These are phyloP conservation scores for Orychophragmus violaceus DNA, from an alignment of 345 rosid species.

Conservation along the genomic window DNA sequence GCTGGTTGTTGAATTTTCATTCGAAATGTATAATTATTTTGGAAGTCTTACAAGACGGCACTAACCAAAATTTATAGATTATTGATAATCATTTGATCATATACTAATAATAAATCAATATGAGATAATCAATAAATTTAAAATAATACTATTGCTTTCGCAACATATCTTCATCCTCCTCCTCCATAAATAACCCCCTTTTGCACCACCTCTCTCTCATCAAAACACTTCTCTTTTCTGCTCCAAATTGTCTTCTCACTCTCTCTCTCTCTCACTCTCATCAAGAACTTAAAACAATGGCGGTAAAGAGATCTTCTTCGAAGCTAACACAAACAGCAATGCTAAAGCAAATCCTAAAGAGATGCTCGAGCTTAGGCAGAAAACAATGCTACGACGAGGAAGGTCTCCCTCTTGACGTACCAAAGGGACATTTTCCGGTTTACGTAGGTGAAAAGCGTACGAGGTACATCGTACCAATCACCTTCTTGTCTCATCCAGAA, in stretches of 20 bases:
- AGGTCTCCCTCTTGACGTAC: conserved; percentile 75
- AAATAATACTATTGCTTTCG: conserved; percentile 13
- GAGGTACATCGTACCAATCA: conserved; percentile 80
- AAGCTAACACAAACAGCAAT: conserved; percentile 64
- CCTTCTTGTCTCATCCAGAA: conserved; percentile 69
- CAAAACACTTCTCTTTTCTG: conserved; percentile 16
- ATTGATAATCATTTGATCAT: conserved; percentile 11
- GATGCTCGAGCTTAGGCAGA: conserved; percentile 81
- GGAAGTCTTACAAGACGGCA: conserved; percentile 27
- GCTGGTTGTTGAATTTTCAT: neutral
- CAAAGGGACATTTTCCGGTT: conserved; percentile 91
- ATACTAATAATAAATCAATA: neutral
- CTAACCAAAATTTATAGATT: neutral
- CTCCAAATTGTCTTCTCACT: neutral
- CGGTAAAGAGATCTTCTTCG: conserved; percentile 45
- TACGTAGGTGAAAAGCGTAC: conserved; percentile 79
- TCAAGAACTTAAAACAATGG: conserved; percentile 37
- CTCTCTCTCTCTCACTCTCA: conserved; percentile 11
- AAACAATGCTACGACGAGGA: conserved; percentile 43
- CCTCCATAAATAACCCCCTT: conserved; percentile 40
- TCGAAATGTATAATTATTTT: neutral
- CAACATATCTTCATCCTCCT: conserved; percentile 15
- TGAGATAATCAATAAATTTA: conserved; percentile 10
- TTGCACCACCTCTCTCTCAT: conserved; percentile 23
- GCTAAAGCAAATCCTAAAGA: conserved; percentile 64